A percentile compares a stretch with the other conserved stretches of the same genome.
Conservation (phyloP, 2,329 filamentous ascomycete genomes). For the Claviceps humidiphila region DNA sequence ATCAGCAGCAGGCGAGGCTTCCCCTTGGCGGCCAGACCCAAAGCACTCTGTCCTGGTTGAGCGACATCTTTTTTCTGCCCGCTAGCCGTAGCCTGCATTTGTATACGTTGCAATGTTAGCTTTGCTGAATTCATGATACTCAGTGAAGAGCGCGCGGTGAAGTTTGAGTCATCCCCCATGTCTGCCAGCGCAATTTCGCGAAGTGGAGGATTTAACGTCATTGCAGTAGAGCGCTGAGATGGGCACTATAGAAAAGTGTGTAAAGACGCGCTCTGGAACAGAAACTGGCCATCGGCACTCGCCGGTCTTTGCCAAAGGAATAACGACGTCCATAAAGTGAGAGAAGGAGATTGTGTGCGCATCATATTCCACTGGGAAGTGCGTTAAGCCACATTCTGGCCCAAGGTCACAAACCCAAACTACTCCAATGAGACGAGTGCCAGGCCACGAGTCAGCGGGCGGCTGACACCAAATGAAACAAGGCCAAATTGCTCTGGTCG, state of each 20-base stretch:
- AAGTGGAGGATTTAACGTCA: constrained; percentile 22
- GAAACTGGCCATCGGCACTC: background rate
- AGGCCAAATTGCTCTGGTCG: constrained; percentile 1
- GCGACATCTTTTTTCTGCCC: constrained; percentile 35
- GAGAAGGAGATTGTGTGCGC: background rate
- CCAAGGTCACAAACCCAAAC: background rate
- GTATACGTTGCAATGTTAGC: constrained; percentile 50
- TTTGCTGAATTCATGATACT: constrained; percentile 40
- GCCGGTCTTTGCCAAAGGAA: background rate
- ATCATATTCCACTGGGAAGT: background rate
- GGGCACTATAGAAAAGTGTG: background rate
- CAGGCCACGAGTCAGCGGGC: constrained; percentile 1
- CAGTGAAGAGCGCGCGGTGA: constrained; percentile 15
- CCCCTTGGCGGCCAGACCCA: constrained; percentile 39
- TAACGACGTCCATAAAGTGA: background rate
- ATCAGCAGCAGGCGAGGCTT: constrained; percentile 85
- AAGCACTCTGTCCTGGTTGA: constrained; percentile 30
- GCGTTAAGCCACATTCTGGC: background rate
- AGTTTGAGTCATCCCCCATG: constrained; percentile 14
- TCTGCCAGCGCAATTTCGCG: constrained; percentile 12
- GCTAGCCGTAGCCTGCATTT: constrained; percentile 45
- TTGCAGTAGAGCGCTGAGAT: constrained; percentile 5
- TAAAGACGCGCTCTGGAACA: background rate
- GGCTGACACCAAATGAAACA: constrained; percentile 2
- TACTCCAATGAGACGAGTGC: background rate